phyloP scores from a whole-genome alignment of 106 monocot genomes.

The Narthecium ossifragum region DNA sequence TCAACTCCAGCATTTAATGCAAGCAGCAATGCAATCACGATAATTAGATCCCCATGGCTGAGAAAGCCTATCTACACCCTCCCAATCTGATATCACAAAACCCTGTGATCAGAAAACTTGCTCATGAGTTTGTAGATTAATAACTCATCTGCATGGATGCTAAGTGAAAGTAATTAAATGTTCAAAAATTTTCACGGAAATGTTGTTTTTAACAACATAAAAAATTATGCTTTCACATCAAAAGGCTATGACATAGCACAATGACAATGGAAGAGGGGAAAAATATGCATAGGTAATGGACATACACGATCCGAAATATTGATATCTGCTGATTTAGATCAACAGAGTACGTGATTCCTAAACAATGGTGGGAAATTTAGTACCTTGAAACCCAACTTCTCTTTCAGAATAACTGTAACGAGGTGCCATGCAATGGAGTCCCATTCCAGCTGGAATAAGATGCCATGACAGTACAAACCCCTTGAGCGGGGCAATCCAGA shows the following conservation, averaged over 20 bases:
- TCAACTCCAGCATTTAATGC: constrained; percentile 89
- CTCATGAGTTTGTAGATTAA: not conserved
- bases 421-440: constrained; percentile 48
- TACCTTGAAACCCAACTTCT: constrained; percentile 77
- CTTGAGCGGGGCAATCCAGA: constrained; percentile 56
- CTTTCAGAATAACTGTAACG: constrained; percentile 62
- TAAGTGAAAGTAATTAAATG: too few species aligned
- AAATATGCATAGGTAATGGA: too few species aligned
- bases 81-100: constrained; percentile 79
- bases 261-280: too few species aligned
- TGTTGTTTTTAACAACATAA: too few species aligned
- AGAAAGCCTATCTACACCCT: constrained; percentile 78
- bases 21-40: constrained; percentile 59
- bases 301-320: too few species aligned
- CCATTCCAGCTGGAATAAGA: constrained; percentile 86
- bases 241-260: too few species aligned
- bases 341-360: not conserved
- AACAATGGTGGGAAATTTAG: not conserved
- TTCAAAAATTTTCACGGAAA: too few species aligned
- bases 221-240: too few species aligned
- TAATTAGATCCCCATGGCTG: constrained; percentile 71
- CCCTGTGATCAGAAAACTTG: constrained; percentile 54
- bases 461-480: constrained; percentile 72
- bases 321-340: too few species aligned
- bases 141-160: too few species aligned